These are phyloP conservation scores for Lasiosphaeria hispida DNA, from an alignment of 495 filamentous ascomycete genomes.

Conservation along the genomic window DNA sequence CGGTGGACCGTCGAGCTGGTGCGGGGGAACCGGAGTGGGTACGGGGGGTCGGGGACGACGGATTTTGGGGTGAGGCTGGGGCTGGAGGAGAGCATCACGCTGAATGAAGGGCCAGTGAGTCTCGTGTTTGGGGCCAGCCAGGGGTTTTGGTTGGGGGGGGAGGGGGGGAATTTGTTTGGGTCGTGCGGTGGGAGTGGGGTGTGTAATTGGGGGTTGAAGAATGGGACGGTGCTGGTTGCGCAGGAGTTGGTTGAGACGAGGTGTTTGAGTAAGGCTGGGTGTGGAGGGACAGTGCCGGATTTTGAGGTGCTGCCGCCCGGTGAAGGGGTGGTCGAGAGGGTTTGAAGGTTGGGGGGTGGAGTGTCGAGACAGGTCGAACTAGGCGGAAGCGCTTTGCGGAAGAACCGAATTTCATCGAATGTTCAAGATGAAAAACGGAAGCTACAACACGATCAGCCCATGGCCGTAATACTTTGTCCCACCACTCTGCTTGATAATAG, in stretches of 20 bases:
- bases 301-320: too few relatives aligned
- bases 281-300: too few relatives aligned
- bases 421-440: too few relatives aligned
- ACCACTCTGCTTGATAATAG: too few relatives aligned
- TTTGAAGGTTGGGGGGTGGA: too few relatives aligned
- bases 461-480: too few relatives aligned
- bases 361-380: too few relatives aligned
- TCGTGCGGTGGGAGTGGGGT: slow-evolving; percentile 20
- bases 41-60: slow-evolving; percentile 11
- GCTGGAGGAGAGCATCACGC: background rate
- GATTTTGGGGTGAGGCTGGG: slow-evolving; percentile 19
- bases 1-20: slow-evolving; percentile 21
- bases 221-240: slow-evolving; percentile 8
- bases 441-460: too few relatives aligned
- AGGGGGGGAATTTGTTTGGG: slow-evolving; percentile 10
- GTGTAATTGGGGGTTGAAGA: slow-evolving; percentile 22
- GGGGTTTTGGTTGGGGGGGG: slow-evolving; percentile 14
- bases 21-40: background rate
- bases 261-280: background rate
- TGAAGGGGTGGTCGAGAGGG: too few relatives aligned
- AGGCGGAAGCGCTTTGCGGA: too few relatives aligned
- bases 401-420: too few relatives aligned
- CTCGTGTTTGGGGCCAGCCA: slow-evolving; percentile 8
- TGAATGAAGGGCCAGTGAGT: slow-evolving; percentile 6
- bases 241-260: slow-evolving; percentile 5